Evolutionary conservation across 768 basidiomycete genomes (phyloP).

Genomic region (Lentinula lateritia): DNA sequence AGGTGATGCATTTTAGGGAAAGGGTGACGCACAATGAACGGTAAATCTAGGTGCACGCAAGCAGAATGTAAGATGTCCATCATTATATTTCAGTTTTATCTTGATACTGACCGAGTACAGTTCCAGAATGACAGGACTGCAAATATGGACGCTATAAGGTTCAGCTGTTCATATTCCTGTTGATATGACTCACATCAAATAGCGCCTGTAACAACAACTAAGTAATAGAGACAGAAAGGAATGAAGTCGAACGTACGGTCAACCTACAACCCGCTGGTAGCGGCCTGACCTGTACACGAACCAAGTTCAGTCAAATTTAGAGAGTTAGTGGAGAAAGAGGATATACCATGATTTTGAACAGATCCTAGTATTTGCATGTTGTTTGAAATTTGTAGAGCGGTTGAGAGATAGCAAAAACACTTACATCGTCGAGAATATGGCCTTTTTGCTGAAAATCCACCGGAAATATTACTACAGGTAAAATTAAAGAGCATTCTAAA

Average conservation of each 20-base stretch:
- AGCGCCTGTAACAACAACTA: constrained; percentile 30
- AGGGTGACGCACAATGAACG: constrained; percentile 31
- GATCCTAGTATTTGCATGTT: constrained; percentile 25
- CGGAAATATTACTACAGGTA: constrained; percentile 73
- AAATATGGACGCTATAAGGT: not conserved
- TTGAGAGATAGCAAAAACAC: constrained; percentile 10
- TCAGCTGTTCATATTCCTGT: not conserved
- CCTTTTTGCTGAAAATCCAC: constrained; percentile 75
- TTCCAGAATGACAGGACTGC: constrained; percentile 52
- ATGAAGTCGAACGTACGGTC: constrained; percentile 29
- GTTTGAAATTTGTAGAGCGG: not conserved
- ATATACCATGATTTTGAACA: constrained; percentile 43
- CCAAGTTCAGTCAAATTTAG: not conserved
- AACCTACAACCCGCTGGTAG: constrained; percentile 45
- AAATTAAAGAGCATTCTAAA: not conserved
- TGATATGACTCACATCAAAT: constrained; percentile 37
- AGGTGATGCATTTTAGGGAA: not conserved
- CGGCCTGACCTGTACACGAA: constrained; percentile 30
- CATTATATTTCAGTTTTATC: not conserved
- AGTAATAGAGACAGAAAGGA: not conserved
- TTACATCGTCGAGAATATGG: constrained; percentile 68
- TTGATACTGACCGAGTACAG: constrained; percentile 35
- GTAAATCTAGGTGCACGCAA: constrained; percentile 30
- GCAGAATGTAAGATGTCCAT: not conserved
- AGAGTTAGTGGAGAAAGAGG: not conserved